Percentiles rank a stretch among this genome's conserved stretches.
These are phyloP conservation scores for Coemansia sp. DNA, from an alignment of 192 early-diverging fungal species.

Conservation along the genomic window DNA sequence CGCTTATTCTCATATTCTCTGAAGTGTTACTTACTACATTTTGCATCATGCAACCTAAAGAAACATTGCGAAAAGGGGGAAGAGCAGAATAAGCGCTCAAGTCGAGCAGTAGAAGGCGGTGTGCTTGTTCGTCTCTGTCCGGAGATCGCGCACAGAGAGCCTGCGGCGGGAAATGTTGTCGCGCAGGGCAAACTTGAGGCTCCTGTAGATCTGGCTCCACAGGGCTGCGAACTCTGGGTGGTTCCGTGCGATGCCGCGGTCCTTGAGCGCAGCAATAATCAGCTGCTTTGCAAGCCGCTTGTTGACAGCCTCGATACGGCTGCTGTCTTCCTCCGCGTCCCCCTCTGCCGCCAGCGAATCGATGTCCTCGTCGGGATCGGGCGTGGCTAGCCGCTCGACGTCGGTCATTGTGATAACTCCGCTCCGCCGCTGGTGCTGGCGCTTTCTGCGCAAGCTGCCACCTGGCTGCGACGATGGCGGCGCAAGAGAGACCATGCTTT, in stretches of 20 bases:
- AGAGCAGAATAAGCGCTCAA: neutral
- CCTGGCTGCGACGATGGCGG: neutral
- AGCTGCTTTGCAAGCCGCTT: constrained; percentile 52
- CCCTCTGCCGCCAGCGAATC: neutral
- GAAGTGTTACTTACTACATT: neutral
- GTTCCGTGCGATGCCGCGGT: constrained; percentile 36
- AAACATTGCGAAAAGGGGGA: neutral
- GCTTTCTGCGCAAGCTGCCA: constrained; percentile 8
- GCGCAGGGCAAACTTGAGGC: constrained; percentile 52
- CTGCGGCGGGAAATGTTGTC: constrained; percentile 22
- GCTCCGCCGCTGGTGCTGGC: constrained; percentile 10
- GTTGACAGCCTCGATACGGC: constrained; percentile 26
- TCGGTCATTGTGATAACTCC: constrained; percentile 44
- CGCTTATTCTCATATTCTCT: neutral
- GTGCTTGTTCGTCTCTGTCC: constrained; percentile 45
- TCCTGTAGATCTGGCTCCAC: constrained; percentile 54
- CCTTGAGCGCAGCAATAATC: constrained; percentile 47
- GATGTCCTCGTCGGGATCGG: neutral
- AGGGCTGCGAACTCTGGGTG: constrained; percentile 48
- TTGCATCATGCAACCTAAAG: neutral
- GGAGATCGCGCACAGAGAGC: constrained; percentile 29
- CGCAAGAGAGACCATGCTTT: constrained; percentile 13
- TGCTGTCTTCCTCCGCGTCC: neutral
- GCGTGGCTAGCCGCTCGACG: constrained; percentile 30
- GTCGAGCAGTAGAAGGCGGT: constrained; percentile 36